Evolutionary conservation across 495 filamentous ascomycete genomes (phyloP), one percentile per base, ranked within the genome.

Genomic region (Filosporella fistucella): DNA sequence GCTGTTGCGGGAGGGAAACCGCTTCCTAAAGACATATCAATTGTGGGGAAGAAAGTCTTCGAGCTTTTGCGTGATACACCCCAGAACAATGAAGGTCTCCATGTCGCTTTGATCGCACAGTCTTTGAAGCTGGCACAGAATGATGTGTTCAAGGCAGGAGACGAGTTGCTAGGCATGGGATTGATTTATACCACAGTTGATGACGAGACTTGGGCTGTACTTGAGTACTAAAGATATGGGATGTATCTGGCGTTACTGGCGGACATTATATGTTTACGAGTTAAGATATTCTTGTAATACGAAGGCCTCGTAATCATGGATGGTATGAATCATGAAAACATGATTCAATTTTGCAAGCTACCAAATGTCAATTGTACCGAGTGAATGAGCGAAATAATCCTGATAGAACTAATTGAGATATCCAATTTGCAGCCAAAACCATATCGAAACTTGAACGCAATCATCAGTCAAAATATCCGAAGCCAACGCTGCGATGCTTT

Each of bases 171-270:
- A 32, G 68, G 62, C 6, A 61, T 78, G 18, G 88, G 89, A 37
- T 55, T 88, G 58, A 86, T 94, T 41, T 98, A 89, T 65, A 89
- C 90, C 41, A 98, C 94, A 10, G 70, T 91, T 21, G 90, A 97
- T 68, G 93, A 98, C 49, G 74, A 77, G 63, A 90, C 86, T 0
- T 90, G 82, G 77, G 84, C 84, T 22, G 66, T 88, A 49, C 67
- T 90, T 26, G 82, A 88, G 20, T 78, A 72, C 44, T 84, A 57
- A 51, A 45, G 42, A 16, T 12, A 16, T 2, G 20, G 8, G 18
- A 20, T 42, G 17, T 37, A 18, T 32, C 4, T 7, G 41, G 41
- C 41, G 41, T 43, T 32, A 43, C 35, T 24, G 26, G 23, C 17
- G n/a, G n/a, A n/a, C n/a, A n/a, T n/a, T n/a, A n/a, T n/a, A n/a